Evolutionary conservation across 1,284 basidiomycete genomes (phyloP).

Genomic region (Ganoderma lucidum): DNA sequence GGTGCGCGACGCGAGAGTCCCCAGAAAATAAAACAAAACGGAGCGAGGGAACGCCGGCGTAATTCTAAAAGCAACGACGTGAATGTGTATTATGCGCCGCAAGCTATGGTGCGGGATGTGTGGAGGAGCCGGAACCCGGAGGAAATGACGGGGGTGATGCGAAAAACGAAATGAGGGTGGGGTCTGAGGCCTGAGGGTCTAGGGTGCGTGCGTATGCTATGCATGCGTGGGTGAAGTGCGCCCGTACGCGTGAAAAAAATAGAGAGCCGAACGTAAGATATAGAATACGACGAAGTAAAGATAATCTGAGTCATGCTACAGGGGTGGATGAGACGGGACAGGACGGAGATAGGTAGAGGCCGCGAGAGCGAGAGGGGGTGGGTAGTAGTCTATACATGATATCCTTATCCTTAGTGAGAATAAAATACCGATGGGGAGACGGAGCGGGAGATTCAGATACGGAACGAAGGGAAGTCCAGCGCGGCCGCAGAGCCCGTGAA

Average conservation of each 20-base stretch:
- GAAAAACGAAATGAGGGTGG: background rate
- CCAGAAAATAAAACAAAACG: background rate
- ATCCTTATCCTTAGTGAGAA: background rate
- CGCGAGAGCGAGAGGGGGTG: background rate
- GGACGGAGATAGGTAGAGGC: background rate
- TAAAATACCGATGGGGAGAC: background rate
- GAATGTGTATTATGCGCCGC: background rate
- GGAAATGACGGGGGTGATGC: background rate
- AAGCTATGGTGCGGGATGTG: background rate
- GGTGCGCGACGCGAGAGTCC: background rate
- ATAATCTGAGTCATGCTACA: constrained; percentile 8
- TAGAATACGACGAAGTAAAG: background rate
- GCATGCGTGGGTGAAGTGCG: background rate
- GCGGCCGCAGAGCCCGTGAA: background rate
- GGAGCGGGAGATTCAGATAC: background rate
- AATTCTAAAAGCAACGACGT: constrained; percentile 7
- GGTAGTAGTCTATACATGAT: background rate
- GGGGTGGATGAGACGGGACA: background rate
- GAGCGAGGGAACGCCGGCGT: background rate
- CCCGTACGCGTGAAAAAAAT: background rate
- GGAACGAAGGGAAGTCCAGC: background rate
- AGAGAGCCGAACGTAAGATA: background rate
- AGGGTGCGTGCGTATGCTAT: background rate
- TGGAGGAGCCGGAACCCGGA: background rate
- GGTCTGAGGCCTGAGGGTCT: background rate